phyloP scores from a whole-genome alignment of 2,329 filamentous ascomycete species.

The Lachnellula willkommii region DNA sequence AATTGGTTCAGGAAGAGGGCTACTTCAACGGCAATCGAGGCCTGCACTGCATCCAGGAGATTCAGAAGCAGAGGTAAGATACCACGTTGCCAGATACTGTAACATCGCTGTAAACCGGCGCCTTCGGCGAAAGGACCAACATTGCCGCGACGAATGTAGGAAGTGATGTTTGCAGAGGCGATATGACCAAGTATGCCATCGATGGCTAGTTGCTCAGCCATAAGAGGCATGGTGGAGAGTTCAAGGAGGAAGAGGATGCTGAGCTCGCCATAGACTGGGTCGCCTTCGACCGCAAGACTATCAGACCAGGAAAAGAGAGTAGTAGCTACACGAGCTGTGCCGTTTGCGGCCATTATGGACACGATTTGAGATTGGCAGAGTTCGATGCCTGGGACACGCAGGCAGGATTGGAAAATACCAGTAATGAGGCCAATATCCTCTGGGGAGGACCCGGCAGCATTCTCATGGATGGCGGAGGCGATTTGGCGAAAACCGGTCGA shows the following conservation, averaged over 20 bases:
- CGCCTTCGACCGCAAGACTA: constrained; percentile 67
- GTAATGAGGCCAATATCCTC: constrained; percentile 84
- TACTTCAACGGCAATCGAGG: constrained; percentile 77
- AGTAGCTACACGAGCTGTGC: constrained; percentile 72
- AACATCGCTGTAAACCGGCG: constrained; percentile 64
- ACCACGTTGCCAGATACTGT: constrained; percentile 84
- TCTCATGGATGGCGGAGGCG: constrained; percentile 75
- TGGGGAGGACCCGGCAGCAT: constrained; percentile 58
- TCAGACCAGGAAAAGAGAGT: constrained; percentile 94
- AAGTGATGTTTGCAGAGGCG: constrained; percentile 71
- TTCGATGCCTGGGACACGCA: constrained; percentile 72
- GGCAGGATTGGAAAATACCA: constrained; percentile 77
- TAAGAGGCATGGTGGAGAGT: constrained; percentile 70
- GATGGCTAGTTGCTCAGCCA: constrained; percentile 86
- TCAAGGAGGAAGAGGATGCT: constrained; percentile 83
- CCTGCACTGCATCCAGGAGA: constrained; percentile 73
- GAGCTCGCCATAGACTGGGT: constrained; percentile 92
- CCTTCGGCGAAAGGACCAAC: constrained; percentile 76
- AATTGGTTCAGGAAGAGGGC: constrained; percentile 87
- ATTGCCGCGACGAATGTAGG: constrained; percentile 64
- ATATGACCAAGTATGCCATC: constrained; percentile 78
- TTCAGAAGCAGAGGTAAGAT: constrained; percentile 86
- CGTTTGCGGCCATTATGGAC: constrained; percentile 63
- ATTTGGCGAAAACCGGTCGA: constrained; percentile 77
- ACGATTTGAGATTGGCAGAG: constrained; percentile 66